Evolutionary conservation across 176 grass and related monocot genomes (phyloP), one percentile per base, ranked within the genome.

Genomic region (Typha latifolia): DNA sequence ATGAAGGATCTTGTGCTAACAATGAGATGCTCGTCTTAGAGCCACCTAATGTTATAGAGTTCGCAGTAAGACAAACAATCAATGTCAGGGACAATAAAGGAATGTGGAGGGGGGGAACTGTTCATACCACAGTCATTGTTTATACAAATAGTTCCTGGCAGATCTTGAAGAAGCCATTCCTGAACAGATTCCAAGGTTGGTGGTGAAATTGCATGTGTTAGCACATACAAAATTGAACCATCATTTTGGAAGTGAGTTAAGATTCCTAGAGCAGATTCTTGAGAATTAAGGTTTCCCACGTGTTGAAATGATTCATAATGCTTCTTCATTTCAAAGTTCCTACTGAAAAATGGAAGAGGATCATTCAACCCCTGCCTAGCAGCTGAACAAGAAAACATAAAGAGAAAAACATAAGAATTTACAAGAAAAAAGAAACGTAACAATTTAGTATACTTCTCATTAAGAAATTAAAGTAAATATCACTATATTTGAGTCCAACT

Each of bases 161-260:
- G 56, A 70, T 76, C 66, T 67, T 80, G 22, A 56, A 66, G 27
- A 76, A 96, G 79, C 92, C 88, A 91, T 48, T 86, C 64, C 34
- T 49, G 62, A 66, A 96, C 85, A 72, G 85, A 64, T 62, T 82
- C 75, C 37, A 71, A 70, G 71, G 84, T 86, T 82, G 92, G 92
- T 22, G 92, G 88, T 47, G 69, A 89, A 69, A 74, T 75, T 73
- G 78, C 88, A 76, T 72, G 80, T 7, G 85, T 96, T 62, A 96
- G 72, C 69, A 91, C 73, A 71, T 91, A 91, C 48, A 96, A 32
- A 19, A 80, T 57, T 5, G 82, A 91, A 73, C 92, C 92, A 69
- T 91, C 88, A 83, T 96, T 96, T 72, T 86, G 71, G 50, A 96
- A 96, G 79, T 96, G 82, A 80, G 80, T 91, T 82, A 88, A 88